A percentile compares a stretch with the other conserved stretches of the same genome.
Conservation (phyloP, 768 basidiomycete genomes). For the Cyathus striatus region DNA sequence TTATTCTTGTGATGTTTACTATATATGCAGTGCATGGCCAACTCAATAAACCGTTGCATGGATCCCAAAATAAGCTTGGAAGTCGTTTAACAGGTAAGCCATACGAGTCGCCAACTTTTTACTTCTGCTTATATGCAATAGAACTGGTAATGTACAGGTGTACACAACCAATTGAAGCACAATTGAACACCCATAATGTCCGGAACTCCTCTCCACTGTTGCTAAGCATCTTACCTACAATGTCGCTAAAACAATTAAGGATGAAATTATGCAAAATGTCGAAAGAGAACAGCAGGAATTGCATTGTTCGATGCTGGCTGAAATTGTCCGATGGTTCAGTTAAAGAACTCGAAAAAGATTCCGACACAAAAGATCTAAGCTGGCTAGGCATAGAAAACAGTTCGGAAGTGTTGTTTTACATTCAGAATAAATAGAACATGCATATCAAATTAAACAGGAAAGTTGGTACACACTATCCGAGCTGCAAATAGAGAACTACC, state of each 20-base stretch:
- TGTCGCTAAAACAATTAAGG: slow-evolving; percentile 61
- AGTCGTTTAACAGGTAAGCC: slow-evolving; percentile 55
- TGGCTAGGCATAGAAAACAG: slow-evolving; percentile 72
- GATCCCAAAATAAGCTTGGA: slow-evolving; percentile 51
- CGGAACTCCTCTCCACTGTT: slow-evolving; percentile 10
- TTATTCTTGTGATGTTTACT: too few species aligned
- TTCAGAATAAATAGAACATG: slow-evolving; percentile 9
- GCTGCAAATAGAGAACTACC: too few species aligned
- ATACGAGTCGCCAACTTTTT: slow-evolving; percentile 1
- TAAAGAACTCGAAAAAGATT: slow-evolving; percentile 37
- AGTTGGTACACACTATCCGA: not conserved
- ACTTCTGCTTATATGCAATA: slow-evolving; percentile 1
- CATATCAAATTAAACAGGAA: not conserved
- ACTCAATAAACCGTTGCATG: too few species aligned
- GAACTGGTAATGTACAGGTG: slow-evolving; percentile 16
- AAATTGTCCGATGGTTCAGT: slow-evolving; percentile 44
- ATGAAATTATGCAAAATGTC: slow-evolving; percentile 55
- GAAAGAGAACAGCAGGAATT: slow-evolving; percentile 24
- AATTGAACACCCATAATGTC: slow-evolving; percentile 2
- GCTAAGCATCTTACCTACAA: slow-evolving; percentile 61
- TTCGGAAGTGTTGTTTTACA: slow-evolving; percentile 31
- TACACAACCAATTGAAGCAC: too few species aligned
- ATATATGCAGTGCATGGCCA: too few species aligned
- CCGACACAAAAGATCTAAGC: slow-evolving; percentile 50
- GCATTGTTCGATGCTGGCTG: slow-evolving; percentile 47